Evolutionary conservation across 2,329 filamentous ascomycete species (phyloP).

Genomic region (Trichoderma endophyticum): DNA sequence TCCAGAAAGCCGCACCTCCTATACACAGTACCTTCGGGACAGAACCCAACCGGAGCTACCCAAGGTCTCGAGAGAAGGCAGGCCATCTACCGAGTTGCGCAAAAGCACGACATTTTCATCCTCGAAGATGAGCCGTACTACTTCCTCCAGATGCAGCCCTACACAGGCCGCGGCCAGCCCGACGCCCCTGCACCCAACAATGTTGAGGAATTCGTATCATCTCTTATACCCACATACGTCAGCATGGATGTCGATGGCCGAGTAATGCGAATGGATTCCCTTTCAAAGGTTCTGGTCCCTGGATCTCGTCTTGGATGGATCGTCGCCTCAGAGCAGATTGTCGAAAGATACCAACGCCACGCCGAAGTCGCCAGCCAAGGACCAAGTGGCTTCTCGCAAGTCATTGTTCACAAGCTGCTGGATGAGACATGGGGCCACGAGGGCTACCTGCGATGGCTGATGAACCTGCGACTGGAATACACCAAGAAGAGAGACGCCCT

Average conservation of each 20-base stretch:
- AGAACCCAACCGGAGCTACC: conserved; percentile 88
- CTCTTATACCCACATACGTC: conserved; percentile 62
- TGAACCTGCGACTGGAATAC: conserved; percentile 77
- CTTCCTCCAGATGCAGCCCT: conserved; percentile 84
- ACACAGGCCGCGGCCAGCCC: conserved; percentile 53
- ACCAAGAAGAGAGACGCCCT: conserved; percentile 74
- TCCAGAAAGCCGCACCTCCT: conserved; percentile 52
- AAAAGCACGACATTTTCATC: conserved; percentile 82
- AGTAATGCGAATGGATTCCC: conserved; percentile 86
- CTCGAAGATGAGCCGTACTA: conserved; percentile 95
- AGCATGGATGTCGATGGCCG: conserved; percentile 82
- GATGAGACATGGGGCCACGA: conserved; percentile 93
- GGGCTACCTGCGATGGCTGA: conserved; percentile 86
- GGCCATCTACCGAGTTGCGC: conserved; percentile 72
- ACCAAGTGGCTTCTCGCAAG: conserved; percentile 78
- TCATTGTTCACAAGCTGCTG: conserved; percentile 81
- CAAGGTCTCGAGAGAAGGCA: conserved; percentile 64
- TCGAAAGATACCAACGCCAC: conserved; percentile 78
- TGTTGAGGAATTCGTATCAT: conserved; percentile 69
- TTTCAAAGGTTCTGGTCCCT: conserved; percentile 86
- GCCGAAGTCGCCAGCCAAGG: conserved; percentile 82
- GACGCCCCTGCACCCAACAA: conserved; percentile 54
- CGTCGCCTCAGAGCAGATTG: conserved; percentile 78
- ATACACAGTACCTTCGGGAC: conserved; percentile 69
- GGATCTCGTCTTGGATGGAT: conserved; percentile 85